Evolutionary conservation across 805 yeast species (phyloP).

Genomic region (Ogataea salicorniae): DNA sequence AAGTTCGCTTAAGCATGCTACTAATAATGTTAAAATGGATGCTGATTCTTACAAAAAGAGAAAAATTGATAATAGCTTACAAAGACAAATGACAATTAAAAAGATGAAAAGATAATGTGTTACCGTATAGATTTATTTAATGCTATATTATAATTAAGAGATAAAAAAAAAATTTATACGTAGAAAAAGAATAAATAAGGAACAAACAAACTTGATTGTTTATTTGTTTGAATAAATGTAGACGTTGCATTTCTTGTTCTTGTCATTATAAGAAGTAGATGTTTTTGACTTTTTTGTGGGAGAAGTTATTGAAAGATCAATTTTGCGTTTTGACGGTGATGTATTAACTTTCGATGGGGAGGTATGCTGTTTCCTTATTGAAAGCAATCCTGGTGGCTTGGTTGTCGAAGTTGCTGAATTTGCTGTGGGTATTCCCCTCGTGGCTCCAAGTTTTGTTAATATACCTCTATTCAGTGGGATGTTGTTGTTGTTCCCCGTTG

Average conservation of each 20-base stretch:
- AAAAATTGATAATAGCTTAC: slow-evolving; percentile 9
- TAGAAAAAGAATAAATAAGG: too few species aligned
- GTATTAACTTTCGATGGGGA: too few species aligned
- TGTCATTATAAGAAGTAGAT: neutral
- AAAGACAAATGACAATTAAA: slow-evolving; percentile 16
- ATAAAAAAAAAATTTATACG: too few species aligned
- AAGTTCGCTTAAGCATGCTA: slow-evolving; percentile 1
- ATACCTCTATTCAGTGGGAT: neutral
- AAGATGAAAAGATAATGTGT: neutral
- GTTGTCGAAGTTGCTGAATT: too few species aligned
- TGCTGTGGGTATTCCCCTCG: neutral
- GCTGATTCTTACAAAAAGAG: slow-evolving; percentile 17
- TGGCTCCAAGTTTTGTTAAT: neutral
- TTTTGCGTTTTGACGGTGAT: neutral
- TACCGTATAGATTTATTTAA: neutral
- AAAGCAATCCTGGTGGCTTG: too few species aligned
- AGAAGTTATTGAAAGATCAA: neutral
- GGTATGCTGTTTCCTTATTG: too few species aligned
- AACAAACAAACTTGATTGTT: neutral
- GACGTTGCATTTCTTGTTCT: slow-evolving; percentile 10
- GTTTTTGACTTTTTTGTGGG: too few species aligned
- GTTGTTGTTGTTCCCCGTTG: neutral
- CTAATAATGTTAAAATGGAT: slow-evolving; percentile 14
- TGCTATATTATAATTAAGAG: neutral
- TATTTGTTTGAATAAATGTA: slow-evolving; percentile 7